Percentiles rank a stretch among this genome's conserved stretches.
Evolutionary conservation across 2,329 filamentous ascomycete species (phyloP).

Genomic region (Colletotrichum chlorophyti): DNA sequence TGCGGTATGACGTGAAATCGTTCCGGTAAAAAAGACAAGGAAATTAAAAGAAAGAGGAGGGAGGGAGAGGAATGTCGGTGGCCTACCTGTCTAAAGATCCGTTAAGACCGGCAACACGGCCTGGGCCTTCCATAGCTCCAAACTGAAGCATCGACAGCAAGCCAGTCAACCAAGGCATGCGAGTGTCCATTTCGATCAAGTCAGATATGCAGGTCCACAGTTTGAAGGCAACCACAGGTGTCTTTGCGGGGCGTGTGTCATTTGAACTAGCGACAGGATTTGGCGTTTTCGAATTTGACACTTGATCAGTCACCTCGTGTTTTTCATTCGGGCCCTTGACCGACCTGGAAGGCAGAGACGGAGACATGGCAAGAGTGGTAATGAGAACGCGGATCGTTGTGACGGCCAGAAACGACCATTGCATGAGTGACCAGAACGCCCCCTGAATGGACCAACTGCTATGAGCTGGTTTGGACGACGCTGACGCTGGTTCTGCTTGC

Average conservation of each 20-base stretch:
- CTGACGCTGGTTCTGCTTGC: background rate
- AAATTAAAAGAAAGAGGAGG: constrained; percentile 12
- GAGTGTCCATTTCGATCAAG: constrained; percentile 74
- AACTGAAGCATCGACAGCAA: constrained; percentile 78
- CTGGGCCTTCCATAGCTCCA: constrained; percentile 75
- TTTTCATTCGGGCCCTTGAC: constrained; percentile 3
- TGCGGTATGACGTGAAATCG: constrained; percentile 48
- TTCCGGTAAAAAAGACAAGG: too few species aligned
- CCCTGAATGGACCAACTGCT: constrained; percentile 48
- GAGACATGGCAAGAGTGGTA: constrained; percentile 69
- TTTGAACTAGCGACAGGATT: constrained; percentile 27
- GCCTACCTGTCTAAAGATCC: constrained; percentile 90
- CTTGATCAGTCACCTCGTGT: constrained; percentile 31
- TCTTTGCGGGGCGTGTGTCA: constrained; percentile 42
- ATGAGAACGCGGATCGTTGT: constrained; percentile 71
- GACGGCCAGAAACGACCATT: constrained; percentile 62
- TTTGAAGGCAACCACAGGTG: constrained; percentile 78
- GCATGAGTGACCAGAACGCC: constrained; percentile 63
- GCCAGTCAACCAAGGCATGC: constrained; percentile 92
- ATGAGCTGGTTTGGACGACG: constrained; percentile 12
- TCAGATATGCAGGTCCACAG: constrained; percentile 77
- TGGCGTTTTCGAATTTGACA: constrained; percentile 32
- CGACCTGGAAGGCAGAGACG: constrained; percentile 66
- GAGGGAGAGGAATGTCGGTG: constrained; percentile 37
- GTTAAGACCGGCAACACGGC: constrained; percentile 75